Percentiles rank a stretch among this genome's conserved stretches.
These are phyloP conservation scores for Claviceps sorghi DNA, from an alignment of 2,329 filamentous ascomycete genomes.

Conservation along the genomic window DNA sequence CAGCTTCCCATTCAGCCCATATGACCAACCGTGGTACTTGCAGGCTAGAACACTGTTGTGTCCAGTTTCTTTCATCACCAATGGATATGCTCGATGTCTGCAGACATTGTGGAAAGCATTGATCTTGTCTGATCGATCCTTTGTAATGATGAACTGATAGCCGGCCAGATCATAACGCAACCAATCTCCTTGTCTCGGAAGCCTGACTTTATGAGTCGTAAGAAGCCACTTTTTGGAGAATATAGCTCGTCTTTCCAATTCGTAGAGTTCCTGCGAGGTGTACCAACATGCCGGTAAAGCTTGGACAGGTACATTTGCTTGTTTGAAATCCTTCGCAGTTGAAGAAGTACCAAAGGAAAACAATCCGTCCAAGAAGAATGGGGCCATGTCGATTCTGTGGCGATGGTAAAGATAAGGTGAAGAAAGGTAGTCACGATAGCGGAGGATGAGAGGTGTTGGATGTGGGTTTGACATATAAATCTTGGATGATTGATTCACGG, in stretches of 20 bases:
- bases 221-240: constrained; percentile 44
- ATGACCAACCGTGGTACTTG: constrained; percentile 50
- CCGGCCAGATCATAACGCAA: constrained; percentile 39
- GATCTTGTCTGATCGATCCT: constrained; percentile 35
- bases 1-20: constrained; percentile 40
- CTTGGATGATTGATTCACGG: too few relatives aligned
- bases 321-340: constrained; percentile 12
- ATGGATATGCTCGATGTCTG: constrained; percentile 44
- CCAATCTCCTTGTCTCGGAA: constrained; percentile 40
- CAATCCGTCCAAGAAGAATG: constrained; percentile 21
- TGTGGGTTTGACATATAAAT: neutral
- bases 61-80: constrained; percentile 37
- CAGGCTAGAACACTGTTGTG: constrained; percentile 39
- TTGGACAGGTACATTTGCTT: constrained; percentile 11
- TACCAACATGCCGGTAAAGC: constrained; percentile 38
- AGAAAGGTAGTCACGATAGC: neutral
- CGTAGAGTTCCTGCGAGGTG: constrained; percentile 36
- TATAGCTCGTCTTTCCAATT: constrained; percentile 41
- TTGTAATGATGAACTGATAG: constrained; percentile 38
- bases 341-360: constrained; percentile 21
- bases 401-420: neutral
- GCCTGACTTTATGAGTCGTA: constrained; percentile 35
- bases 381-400: constrained; percentile 2
- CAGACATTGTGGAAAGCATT: constrained; percentile 50
- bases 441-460: neutral